These are phyloP conservation scores for Cytospora leucostoma DNA, from an alignment of 2,329 filamentous ascomycete species.

Conservation along the genomic window DNA sequence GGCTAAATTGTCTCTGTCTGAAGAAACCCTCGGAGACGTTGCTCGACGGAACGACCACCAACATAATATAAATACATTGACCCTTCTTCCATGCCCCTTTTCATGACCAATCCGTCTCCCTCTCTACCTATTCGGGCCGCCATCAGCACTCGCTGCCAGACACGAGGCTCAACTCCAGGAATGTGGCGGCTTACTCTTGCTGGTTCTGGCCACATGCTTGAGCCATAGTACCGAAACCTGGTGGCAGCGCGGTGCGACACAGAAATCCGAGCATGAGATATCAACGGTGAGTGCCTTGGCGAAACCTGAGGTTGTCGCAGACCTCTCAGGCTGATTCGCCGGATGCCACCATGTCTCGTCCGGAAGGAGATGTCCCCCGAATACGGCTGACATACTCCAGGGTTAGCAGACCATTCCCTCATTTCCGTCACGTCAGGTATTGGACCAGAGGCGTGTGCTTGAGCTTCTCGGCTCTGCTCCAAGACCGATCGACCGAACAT, in stretches of 20 bases:
- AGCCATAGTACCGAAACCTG: background rate
- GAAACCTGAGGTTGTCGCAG: background rate
- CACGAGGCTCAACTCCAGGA: background rate
- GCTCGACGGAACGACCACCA: background rate
- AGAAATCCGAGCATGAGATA: background rate
- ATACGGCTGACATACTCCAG: background rate
- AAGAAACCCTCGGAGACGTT: background rate
- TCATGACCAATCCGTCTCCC: background rate
- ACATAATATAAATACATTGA: background rate
- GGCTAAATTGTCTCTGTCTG: background rate
- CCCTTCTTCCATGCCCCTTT: too few relatives aligned
- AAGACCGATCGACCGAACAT: slow-evolving; percentile 2
- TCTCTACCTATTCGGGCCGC: background rate
- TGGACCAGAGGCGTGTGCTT: background rate
- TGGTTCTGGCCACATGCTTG: slow-evolving; percentile 4
- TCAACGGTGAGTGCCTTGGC: background rate
- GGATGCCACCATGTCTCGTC: background rate
- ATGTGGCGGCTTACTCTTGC: slow-evolving; percentile 12
- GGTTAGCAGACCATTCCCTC: background rate
- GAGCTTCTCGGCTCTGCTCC: background rate
- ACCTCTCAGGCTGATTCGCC: slow-evolving; percentile 8
- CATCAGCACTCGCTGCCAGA: background rate
- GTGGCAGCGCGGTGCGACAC: slow-evolving; percentile 5
- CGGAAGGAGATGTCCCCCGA: too few relatives aligned
- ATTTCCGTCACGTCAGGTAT: background rate